Base-by-base conservation (phyloP, 495 filamentous ascomycete genomes). In the Penicillium canariense region DNA sequence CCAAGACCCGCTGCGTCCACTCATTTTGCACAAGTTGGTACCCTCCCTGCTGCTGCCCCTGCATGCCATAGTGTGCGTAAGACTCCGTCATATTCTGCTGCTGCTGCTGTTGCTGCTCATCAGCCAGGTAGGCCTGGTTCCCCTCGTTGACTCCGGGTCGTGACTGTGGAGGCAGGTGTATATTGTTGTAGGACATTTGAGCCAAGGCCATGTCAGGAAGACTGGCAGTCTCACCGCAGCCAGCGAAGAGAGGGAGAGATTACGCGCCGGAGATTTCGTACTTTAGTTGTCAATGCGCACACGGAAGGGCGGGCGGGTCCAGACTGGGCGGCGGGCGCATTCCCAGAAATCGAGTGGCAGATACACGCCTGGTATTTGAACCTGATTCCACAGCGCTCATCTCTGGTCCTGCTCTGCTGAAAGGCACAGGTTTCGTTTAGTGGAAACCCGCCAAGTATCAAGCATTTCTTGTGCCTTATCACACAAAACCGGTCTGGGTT, bases 1-100 rank as follows among this genome's bases (percentile, higher is more conserved):
- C 88, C 15, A 98, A 75, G 3, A 97, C 87, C 35, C 88, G 85
- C 61, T 91, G 87, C 4, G 89, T 85, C 94, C 94, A 97, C 60
- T 91, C 78, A 70, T 90, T 92, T 31, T 88, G 92, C 57, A 89
- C 89, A 61, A 91, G 87, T 54, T 88, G 84, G 68, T 84, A 91
- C 36, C 76, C 82, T 42, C 74, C 74, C 31, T 72, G 72, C 38
- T 73, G 62, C 30, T 69, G 61, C 38, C 71, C 70, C 48, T 81
- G 79, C 50, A 76, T 65, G 23, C 75, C 77, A 68, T 79, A 83
- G 39, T 79, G 20, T 17, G 50, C 52, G 80, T 69, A 27, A 1
- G 60, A 55, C 11, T 51, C 68, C 4, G 57, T 32, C 11, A 58
- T 48, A 14, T 54, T 55, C 22, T 58, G 61, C 4, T 59, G 35